Conservation (phyloP, 139 green algal genomes). For the Parachlorella kessleri region DNA sequence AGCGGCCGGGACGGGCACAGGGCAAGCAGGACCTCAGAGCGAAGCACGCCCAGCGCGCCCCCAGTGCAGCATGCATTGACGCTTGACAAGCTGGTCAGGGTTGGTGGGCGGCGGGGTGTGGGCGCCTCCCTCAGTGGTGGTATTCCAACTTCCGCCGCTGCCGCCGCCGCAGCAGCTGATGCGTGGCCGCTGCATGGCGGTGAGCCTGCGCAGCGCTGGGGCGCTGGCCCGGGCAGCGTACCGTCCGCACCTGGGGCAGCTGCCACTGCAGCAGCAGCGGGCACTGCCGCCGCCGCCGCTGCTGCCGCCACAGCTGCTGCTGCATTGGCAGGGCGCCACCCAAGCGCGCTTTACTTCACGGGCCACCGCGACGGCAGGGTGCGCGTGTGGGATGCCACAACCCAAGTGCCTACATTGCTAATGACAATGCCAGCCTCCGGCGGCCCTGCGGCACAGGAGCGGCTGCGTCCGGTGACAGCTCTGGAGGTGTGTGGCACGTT, state of each 20-base stretch:
- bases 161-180: too few species aligned
- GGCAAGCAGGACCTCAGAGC: too few species aligned
- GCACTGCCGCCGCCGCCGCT: not conserved
- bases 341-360: slow-evolving; percentile 39
- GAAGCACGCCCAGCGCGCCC: not conserved
- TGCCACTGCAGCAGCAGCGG: not conserved
- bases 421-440: slow-evolving; percentile 37
- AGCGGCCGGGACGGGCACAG: too few species aligned
- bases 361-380: slow-evolving; percentile 57
- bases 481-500: slow-evolving; percentile 39
- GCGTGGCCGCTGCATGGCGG: slow-evolving; percentile 40
- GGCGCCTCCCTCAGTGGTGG: too few species aligned
- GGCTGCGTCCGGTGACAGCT: slow-evolving; percentile 37
- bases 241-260: too few species aligned
- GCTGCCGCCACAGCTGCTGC: not conserved
- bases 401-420: slow-evolving; percentile 42
- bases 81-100: not conserved
- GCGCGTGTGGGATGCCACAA: slow-evolving; percentile 49
- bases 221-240: too few species aligned
- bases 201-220: too few species aligned
- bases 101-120: not conserved
- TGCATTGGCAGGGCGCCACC: slow-evolving; percentile 10
- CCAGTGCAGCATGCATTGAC: slow-evolving; percentile 20
- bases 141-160: too few species aligned
- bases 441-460: slow-evolving; percentile 28